Percentiles rank a stretch among this genome's conserved stretches.
phyloP scores from a whole-genome alignment of 2,329 filamentous ascomycete genomes.

The Penicillium sp. region DNA sequence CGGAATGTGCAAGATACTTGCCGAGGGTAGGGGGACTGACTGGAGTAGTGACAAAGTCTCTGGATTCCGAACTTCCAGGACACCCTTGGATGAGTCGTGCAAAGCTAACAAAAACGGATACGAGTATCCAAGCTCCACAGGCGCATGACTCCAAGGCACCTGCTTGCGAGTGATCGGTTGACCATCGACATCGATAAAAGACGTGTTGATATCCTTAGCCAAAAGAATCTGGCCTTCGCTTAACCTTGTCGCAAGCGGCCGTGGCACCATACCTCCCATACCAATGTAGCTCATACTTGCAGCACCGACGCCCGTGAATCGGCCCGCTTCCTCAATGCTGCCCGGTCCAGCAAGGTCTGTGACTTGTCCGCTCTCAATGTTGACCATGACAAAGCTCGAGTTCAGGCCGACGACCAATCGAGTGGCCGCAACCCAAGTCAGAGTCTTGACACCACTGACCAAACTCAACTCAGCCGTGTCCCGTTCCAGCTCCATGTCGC shows the following conservation, averaged over 20 bases:
- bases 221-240: slow-evolving; percentile 80
- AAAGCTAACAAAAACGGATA: slow-evolving; percentile 92
- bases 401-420: slow-evolving; percentile 88
- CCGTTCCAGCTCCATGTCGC: slow-evolving; percentile 78
- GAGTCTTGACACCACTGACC: slow-evolving; percentile 75
- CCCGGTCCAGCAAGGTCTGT: slow-evolving; percentile 77
- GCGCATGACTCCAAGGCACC: slow-evolving; percentile 85
- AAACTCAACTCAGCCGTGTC: slow-evolving; percentile 74
- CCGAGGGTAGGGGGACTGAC: slow-evolving; percentile 74
- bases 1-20: slow-evolving; percentile 81
- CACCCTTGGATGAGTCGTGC: slow-evolving; percentile 76
- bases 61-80: slow-evolving; percentile 85
- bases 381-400: slow-evolving; percentile 82
- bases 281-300: slow-evolving; percentile 97
- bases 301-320: slow-evolving; percentile 78
- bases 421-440: slow-evolving; percentile 87
- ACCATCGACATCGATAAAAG: slow-evolving; percentile 83
- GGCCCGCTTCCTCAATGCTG: slow-evolving; percentile 64
- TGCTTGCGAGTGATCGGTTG: slow-evolving; percentile 78
- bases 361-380: slow-evolving; percentile 69
- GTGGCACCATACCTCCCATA: slow-evolving; percentile 84
- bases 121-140: slow-evolving; percentile 89
- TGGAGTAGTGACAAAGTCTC: slow-evolving; percentile 88
- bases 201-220: slow-evolving; percentile 95
- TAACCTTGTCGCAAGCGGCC: slow-evolving; percentile 78